Base-by-base conservation (phyloP, 495 filamentous ascomycete species). In the Usnea hakonensis region DNA sequence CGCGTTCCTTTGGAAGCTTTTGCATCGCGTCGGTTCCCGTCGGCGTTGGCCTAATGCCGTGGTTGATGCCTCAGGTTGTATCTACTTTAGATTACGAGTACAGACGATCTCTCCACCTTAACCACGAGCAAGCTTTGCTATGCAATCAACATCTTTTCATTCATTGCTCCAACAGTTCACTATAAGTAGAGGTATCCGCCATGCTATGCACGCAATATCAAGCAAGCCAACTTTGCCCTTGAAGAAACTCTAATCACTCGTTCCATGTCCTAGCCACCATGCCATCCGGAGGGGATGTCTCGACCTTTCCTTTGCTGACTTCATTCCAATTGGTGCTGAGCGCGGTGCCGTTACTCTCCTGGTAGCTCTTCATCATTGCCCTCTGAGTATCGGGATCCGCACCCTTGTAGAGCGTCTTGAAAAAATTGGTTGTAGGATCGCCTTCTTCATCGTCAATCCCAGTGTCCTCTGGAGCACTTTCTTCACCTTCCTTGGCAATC, bases 341-440 rank as follows among this genome's bases (percentile, higher is more conserved):
- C 2, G 90, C 85, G 0, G 94, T 98, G 1, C 94, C 94, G 66
- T 93, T 90, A 71, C 91, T 96, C 77, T 98, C 94, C 28, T 84
- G 73, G 68, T 89, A 97, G 72, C 90, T 96, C 82, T 98, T 98
- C 83, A 96, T 90, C 94, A 98, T 98, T 4, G 94, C 94, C 5
- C 90, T 82, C 67, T 82, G 84, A 40, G 90, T 90, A 64, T 98
- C 92, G 0, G 85, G 82, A 58, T 89, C 85, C 0, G 91, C 87
- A 58, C 78, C 78, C 64, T 87, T 85, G 74, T 94, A 97, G 0
- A 98, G 79, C 70, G 87, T 87, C 79, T 95, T 93, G 80, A 98
- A 98, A 76, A 97, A 98, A 3, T 70, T 72, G 64, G 94, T 88
- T 5, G 90, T 87, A n/a, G 89, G 82, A 56, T 90, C 86, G 6